phyloP scores from a whole-genome alignment of 1,284 basidiomycete species.

The Ganoderma sp. region DNA sequence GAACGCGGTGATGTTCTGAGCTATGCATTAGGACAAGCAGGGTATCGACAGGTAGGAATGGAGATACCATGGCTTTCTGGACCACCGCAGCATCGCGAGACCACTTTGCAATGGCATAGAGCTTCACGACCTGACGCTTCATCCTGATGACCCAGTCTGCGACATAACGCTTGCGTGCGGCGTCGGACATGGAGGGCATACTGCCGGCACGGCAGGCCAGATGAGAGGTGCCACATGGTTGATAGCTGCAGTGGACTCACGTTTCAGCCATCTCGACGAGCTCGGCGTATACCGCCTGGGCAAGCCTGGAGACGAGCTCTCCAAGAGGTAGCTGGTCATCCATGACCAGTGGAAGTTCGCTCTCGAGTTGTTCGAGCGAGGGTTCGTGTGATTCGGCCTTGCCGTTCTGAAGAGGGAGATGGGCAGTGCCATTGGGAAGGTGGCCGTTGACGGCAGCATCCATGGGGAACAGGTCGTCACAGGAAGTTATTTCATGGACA shows the following conservation, averaged over 20 bases:
- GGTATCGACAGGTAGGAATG: neutral
- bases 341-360: slow-evolving; percentile 76
- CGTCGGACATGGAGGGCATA: slow-evolving; percentile 83
- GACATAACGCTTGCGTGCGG: slow-evolving; percentile 79
- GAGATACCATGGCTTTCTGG: slow-evolving; percentile 80
- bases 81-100: slow-evolving; percentile 79
- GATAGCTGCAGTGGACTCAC: slow-evolving; percentile 50
- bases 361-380: slow-evolving; percentile 66
- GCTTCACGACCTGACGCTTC: slow-evolving; percentile 88
- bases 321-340: slow-evolving; percentile 79
- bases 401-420: slow-evolving; percentile 23
- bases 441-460: slow-evolving; percentile 32
- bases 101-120: slow-evolving; percentile 87
- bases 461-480: slow-evolving; percentile 17
- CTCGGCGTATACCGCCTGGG: slow-evolving; percentile 84
- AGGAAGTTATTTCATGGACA: slow-evolving; percentile 23
- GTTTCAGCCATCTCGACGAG: slow-evolving; percentile 86
- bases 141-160: slow-evolving; percentile 89
- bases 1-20: slow-evolving; percentile 82
- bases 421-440: slow-evolving; percentile 23
- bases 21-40: slow-evolving; percentile 15
- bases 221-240: slow-evolving; percentile 15
- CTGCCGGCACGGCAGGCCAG: slow-evolving; percentile 46
- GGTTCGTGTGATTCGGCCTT: slow-evolving; percentile 48
- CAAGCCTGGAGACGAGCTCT: slow-evolving; percentile 76